These are phyloP conservation scores for Corinectria fuckeliana DNA, from an alignment of 2,329 filamentous ascomycete species.

Conservation along the genomic window DNA sequence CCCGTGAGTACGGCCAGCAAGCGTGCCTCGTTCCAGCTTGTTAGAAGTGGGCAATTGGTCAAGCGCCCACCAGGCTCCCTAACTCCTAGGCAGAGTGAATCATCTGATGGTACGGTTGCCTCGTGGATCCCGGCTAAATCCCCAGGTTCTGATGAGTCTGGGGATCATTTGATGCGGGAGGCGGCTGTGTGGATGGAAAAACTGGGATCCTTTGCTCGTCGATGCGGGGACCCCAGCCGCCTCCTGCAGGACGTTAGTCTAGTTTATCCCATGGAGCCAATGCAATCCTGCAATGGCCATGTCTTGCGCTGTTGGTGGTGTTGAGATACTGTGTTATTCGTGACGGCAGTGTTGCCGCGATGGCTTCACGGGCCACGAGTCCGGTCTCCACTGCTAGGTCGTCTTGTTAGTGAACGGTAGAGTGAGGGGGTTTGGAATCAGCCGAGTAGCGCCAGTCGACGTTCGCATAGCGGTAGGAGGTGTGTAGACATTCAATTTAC, in stretches of 20 bases:
- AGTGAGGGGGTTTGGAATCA: neutral
- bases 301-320: slow-evolving; percentile 3
- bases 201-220: slow-evolving; percentile 8
- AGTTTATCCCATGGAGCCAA: slow-evolving; percentile 7
- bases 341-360: slow-evolving; percentile 12
- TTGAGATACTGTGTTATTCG: neutral
- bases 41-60: slow-evolving; percentile 8
- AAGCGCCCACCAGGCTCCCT: neutral
- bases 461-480: neutral
- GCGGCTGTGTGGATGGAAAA: slow-evolving; percentile 22
- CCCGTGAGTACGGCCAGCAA: slow-evolving; percentile 1
- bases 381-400: slow-evolving; percentile 3
- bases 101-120: slow-evolving; percentile 7
- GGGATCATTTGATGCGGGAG: slow-evolving; percentile 7
- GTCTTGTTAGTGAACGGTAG: neutral
- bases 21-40: slow-evolving; percentile 1
- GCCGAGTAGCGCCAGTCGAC: neutral
- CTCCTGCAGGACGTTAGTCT: neutral
- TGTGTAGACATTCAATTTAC: slow-evolving; percentile 7
- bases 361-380: slow-evolving; percentile 19
- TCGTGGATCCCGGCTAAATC: slow-evolving; percentile 18
- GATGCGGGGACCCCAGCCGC: slow-evolving; percentile 15
- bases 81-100: neutral
- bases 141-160: slow-evolving; percentile 12
- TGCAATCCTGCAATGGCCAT: neutral